Conservation (phyloP, 257 asterid genomes). For the Anisodus acutangulus region DNA sequence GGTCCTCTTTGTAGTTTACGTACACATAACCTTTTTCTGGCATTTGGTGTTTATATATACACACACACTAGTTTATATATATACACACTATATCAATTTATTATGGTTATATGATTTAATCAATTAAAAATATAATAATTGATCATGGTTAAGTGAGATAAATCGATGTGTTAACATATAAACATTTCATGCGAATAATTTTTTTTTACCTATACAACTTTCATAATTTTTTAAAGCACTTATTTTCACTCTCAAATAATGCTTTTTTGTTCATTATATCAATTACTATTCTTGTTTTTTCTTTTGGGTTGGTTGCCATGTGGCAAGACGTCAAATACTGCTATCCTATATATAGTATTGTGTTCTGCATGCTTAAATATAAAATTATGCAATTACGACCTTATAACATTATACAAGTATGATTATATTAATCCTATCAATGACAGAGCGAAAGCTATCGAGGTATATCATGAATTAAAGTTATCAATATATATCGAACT, state of each 20-base stretch:
- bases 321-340: no score
- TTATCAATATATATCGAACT: no score
- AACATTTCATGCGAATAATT: neutral
- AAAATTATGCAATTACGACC: no score
- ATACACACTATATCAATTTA: neutral
- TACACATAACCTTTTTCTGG: neutral
- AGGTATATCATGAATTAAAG: no score
- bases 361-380: no score
- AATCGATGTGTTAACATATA: neutral
- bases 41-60: neutral
- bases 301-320: no score
- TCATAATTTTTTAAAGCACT: constrained; percentile 29
- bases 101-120: neutral
- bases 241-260: constrained; percentile 33
- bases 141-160: neutral
- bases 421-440: no score
- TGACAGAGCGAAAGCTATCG: no score
- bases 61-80: neutral
- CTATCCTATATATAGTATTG: no score
- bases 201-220: no score
- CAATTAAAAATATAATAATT: neutral
- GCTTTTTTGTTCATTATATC: constrained; percentile 25
- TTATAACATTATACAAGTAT: no score
- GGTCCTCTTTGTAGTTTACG: constrained; percentile 1
- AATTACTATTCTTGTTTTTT: no score